A percentile compares a stretch with the other conserved stretches of the same genome.
These are phyloP conservation scores for Pyrrhoderma lamaoense DNA, from an alignment of 1,284 basidiomycete genomes.

Conservation along the genomic window DNA sequence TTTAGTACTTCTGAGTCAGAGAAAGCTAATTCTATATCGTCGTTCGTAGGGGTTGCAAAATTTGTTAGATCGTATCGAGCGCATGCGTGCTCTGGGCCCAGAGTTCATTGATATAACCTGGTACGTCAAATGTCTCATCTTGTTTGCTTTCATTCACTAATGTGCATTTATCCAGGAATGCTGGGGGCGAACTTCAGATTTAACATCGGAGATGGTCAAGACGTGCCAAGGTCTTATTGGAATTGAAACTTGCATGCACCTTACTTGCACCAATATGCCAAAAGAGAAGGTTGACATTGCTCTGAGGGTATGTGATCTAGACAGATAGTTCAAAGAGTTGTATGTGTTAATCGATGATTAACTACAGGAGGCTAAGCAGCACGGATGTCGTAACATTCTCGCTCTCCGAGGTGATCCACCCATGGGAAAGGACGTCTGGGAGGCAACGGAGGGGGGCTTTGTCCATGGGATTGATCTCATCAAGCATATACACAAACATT, in stretches of 20 bases:
- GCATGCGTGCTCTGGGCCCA: slow-evolving; percentile 92
- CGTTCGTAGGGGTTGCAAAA: slow-evolving; percentile 79
- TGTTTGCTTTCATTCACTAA: background rate
- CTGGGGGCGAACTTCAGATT: slow-evolving; percentile 91
- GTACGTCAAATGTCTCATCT: slow-evolving; percentile 34
- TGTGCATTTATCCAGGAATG: slow-evolving; percentile 60
- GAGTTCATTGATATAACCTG: slow-evolving; percentile 99
- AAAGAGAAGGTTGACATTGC: slow-evolving; percentile 90
- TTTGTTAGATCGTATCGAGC: slow-evolving; percentile 92
- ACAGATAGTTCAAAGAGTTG: slow-evolving; percentile 18
- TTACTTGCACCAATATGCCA: slow-evolving; percentile 98
- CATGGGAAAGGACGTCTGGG: slow-evolving; percentile 83
- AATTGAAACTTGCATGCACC: slow-evolving; percentile 95
- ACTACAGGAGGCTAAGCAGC: slow-evolving; percentile 77
- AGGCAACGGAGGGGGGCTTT: slow-evolving; percentile 85
- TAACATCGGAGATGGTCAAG: slow-evolving; percentile 94
- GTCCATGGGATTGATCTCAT: slow-evolving; percentile 88
- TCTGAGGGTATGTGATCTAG: slow-evolving; percentile 51
- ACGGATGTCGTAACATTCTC: slow-evolving; percentile 92
- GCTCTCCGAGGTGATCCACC: slow-evolving; percentile 94
- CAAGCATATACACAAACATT: slow-evolving; percentile 70
- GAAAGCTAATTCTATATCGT: background rate
- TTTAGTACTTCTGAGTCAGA: too few relatives aligned
- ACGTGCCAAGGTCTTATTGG: slow-evolving; percentile 90
- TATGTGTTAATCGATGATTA: slow-evolving; percentile 20